Percentiles rank a stretch among this genome's conserved stretches.
Evolutionary conservation across 306 rosid species (phyloP).

Genomic region (Cicer pinnatifidum): DNA sequence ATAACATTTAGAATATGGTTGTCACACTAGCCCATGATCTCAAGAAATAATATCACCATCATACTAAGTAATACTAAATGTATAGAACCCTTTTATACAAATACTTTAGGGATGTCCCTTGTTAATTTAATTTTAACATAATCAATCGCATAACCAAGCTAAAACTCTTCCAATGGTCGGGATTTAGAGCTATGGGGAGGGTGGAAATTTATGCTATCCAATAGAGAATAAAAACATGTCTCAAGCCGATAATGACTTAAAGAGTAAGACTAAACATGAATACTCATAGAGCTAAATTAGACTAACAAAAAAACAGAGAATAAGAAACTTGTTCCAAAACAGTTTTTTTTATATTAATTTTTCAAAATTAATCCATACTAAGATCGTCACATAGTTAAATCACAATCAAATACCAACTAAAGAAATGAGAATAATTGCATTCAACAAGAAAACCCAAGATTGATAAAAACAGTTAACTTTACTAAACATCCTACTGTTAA

Average conservation of each 20-base stretch:
- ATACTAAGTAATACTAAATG: neutral
- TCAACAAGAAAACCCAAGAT: neutral
- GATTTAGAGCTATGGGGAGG: neutral
- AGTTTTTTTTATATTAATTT: no score
- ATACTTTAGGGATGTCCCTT: neutral
- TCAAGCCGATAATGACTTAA: slow-evolving; percentile 4
- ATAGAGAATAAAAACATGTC: slow-evolving; percentile 8
- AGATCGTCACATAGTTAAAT: neutral
- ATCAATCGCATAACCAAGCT: neutral
- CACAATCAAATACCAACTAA: neutral
- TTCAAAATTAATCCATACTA: no score
- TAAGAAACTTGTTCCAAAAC: neutral
- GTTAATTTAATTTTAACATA: neutral
- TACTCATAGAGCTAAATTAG: neutral
- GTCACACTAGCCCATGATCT: neutral
- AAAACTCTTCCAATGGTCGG: neutral
- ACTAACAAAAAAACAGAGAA: neutral
- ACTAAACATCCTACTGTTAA: neutral
- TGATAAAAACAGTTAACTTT: neutral
- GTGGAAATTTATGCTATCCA: neutral
- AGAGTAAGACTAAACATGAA: neutral
- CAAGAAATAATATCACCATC: neutral
- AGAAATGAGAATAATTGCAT: neutral
- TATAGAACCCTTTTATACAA: neutral
- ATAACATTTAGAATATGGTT: neutral